Evolutionary conservation across 2,329 filamentous ascomycete genomes (phyloP).

Genomic region (Acrocalymma vagum): DNA sequence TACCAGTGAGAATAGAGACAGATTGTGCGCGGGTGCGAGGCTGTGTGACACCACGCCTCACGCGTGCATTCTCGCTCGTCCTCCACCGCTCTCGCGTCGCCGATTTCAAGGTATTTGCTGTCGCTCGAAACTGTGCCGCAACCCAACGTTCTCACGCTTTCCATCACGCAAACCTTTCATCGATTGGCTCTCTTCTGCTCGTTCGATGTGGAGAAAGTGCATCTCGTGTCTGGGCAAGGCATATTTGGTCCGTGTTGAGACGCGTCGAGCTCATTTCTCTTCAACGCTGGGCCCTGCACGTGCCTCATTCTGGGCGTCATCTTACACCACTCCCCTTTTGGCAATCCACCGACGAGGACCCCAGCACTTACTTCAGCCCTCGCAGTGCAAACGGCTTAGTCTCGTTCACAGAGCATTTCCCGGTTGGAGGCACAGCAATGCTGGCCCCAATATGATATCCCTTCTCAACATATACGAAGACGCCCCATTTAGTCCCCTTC

Average conservation of each 20-base stretch:
- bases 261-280: constrained; percentile 18
- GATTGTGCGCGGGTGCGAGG: too few relatives aligned
- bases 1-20: too few relatives aligned
- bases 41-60: too few relatives aligned
- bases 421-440: constrained; percentile 14
- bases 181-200: constrained; percentile 2
- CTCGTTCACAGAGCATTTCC: constrained; percentile 4
- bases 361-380: constrained; percentile 22
- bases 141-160: too few relatives aligned
- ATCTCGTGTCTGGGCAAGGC: constrained; percentile 6
- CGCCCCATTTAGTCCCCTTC: constrained; percentile 18
- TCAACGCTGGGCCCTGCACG: constrained; percentile 12
- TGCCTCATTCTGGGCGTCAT: constrained; percentile 16
- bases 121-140: too few relatives aligned
- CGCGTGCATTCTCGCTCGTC: too few relatives aligned
- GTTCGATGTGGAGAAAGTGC: neutral
- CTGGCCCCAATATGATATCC: constrained; percentile 11
- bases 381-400: constrained; percentile 12
- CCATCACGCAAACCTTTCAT: constrained; percentile 6
- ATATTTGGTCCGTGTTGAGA: constrained; percentile 13
- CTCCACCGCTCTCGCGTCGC: too few relatives aligned
- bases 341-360: constrained; percentile 8
- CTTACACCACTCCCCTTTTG: constrained; percentile 22
- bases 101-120: too few relatives aligned
- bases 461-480: constrained; percentile 11